Evolutionary conservation across 2,329 filamentous ascomycete genomes (phyloP).

Genomic region (Cladophialophora yegresii): DNA sequence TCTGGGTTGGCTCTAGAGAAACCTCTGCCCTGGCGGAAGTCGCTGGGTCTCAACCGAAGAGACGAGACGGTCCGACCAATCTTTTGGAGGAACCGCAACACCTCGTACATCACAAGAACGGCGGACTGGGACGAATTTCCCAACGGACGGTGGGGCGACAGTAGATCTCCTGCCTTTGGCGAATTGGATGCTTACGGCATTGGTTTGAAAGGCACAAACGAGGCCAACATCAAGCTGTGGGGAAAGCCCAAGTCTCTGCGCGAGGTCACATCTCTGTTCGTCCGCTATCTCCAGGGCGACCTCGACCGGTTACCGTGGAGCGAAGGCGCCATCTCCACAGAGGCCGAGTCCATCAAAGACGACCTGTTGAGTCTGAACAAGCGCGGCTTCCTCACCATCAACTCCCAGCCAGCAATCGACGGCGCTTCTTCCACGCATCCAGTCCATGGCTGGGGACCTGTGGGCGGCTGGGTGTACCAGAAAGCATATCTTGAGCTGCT

Average conservation of each 20-base stretch:
- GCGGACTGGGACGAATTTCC: constrained; percentile 99
- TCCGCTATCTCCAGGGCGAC: constrained; percentile 78
- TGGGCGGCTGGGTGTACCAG: constrained; percentile 96
- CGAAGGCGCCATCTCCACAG: constrained; percentile 79
- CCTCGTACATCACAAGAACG: constrained; percentile 91
- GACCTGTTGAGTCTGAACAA: constrained; percentile 80
- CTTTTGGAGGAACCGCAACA: constrained; percentile 97
- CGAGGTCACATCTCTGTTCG: constrained; percentile 81
- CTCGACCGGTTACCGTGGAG: constrained; percentile 90
- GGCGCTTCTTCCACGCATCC: constrained; percentile 85
- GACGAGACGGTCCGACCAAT: constrained; percentile 96
- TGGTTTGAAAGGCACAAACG: constrained; percentile 89
- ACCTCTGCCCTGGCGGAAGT: constrained; percentile 94
- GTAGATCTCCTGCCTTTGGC: constrained; percentile 91
- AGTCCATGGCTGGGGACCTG: constrained; percentile 89
- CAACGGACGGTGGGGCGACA: constrained; percentile 98
- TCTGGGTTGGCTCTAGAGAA: constrained; percentile 75
- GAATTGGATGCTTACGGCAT: constrained; percentile 94
- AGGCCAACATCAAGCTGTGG: constrained; percentile 94
- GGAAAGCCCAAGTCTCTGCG: constrained; percentile 77
- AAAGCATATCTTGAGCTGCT: constrained; percentile 95
- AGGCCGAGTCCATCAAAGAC: constrained; percentile 75
- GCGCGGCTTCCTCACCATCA: constrained; percentile 88
- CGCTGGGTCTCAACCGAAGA: constrained; percentile 81
- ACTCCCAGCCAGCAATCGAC: constrained; percentile 94